phyloP scores from a whole-genome alignment of 2,329 filamentous ascomycete genomes.

The Ceratocystis huliohia region DNA sequence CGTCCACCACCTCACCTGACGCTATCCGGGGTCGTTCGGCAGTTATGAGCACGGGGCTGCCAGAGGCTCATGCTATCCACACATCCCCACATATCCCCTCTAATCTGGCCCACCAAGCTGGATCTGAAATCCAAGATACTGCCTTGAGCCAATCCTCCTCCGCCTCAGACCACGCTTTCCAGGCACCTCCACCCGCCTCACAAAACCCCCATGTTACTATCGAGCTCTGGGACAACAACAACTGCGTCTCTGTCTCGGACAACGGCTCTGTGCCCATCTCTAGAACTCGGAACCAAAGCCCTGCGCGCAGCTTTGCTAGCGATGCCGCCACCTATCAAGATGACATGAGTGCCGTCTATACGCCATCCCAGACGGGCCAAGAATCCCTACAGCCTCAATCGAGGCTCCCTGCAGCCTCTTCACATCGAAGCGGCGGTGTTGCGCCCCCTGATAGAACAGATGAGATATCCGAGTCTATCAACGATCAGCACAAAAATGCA shows the following conservation, averaged over 20 bases:
- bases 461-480: constrained; percentile 33
- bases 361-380: neutral
- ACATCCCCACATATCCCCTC: neutral
- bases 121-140: neutral
- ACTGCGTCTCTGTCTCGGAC: neutral
- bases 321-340: constrained; percentile 16
- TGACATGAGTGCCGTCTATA: constrained; percentile 14
- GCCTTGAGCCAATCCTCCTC: no score
- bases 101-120: neutral
- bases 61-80: neutral
- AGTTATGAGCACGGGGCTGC: neutral
- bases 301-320: constrained; percentile 15
- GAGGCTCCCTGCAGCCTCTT: neutral
- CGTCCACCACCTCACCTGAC: neutral
- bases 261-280: neutral
- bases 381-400: neutral
- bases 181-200: neutral
- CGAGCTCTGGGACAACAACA: neutral
- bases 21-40: neutral
- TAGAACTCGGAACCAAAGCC: constrained; percentile 1
- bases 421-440: constrained; percentile 11
- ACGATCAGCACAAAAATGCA: constrained; percentile 35
- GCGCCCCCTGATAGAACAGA: constrained; percentile 10
- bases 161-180: neutral
- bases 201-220: neutral